Base-by-base conservation (phyloP, 441 rosid genomes). In the Arabidopsis lyrata region DNA sequence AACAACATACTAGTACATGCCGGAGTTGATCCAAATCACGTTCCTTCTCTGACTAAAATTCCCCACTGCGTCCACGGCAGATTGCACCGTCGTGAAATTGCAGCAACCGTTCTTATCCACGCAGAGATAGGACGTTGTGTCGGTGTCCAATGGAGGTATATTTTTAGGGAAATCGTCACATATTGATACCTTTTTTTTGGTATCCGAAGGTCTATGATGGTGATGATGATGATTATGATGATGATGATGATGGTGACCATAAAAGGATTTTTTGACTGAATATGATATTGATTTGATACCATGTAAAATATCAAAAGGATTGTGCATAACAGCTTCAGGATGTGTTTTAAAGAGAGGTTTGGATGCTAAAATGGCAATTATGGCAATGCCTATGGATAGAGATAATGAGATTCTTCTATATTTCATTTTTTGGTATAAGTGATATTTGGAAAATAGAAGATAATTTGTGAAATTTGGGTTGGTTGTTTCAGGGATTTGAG, bases 81-180 rank as follows among this genome's bases (percentile, higher is more conserved):
- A 75, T 75, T 95, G 99, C 63, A 95, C 87, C 4, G 89, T 82
- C 2, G 94, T 92, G 84, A 92, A 95, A 62, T 92, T 92, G 48
- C 97, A 95, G 35, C 97, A 90, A 0, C 97, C 97, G 0, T 87
- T 88, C 52, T 74, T 73, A 65, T 95, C 97, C 1, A 95, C 97
- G 27, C 99, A 92, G 12, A 90, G 41, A 29, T 80, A 84, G 0
- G 86, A 49, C 9, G 90, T 82, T 13, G 87, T 86, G 81, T 85
- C 75, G 9, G 92, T 92, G 58, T 89, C 97, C 0, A 86, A 84
- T 36, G 99, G 96, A 3, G 92, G 90, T 27, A 89, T 68, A 59
- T 87, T 72, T 0, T 83, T 74, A 0, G 95, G 94, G 20, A 92
- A 95, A 59, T 89, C 88, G 6, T 88, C 96, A 11, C 99, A 92